phyloP scores from a whole-genome alignment of 371 early-diverging fungal genomes.

The Circinella minor region DNA sequence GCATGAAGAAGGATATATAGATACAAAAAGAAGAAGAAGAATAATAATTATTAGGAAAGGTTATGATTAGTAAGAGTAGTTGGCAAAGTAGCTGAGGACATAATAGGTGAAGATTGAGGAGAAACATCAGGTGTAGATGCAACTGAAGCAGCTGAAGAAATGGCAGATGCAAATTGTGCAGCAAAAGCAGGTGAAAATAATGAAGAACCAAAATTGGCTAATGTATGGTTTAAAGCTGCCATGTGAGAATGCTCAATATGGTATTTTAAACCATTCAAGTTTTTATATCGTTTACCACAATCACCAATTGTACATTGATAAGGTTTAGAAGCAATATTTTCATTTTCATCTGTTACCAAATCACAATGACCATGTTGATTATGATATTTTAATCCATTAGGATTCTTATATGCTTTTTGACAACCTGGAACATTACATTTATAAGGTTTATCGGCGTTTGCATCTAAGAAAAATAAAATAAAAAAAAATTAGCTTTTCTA shows the following conservation, averaged over 20 bases:
- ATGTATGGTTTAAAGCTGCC: slow-evolving; percentile 52
- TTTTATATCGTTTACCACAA: slow-evolving; percentile 61
- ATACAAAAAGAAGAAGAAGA: not conserved
- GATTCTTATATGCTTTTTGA: slow-evolving; percentile 97
- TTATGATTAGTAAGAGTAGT: not conserved
- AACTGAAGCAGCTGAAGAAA: slow-evolving; percentile 13
- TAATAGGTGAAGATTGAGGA: slow-evolving; percentile 22
- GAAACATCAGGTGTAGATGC: slow-evolving; percentile 19
- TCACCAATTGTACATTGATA: slow-evolving; percentile 60
- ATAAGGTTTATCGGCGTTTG: slow-evolving; percentile 74
- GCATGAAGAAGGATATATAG: slow-evolving; percentile 9
- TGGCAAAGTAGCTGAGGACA: slow-evolving; percentile 23
- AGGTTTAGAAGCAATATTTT: slow-evolving; percentile 73
- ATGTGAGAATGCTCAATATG: slow-evolving; percentile 91
- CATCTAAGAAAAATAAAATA: slow-evolving; percentile 22
- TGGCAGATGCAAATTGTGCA: slow-evolving; percentile 16
- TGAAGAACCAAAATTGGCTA: slow-evolving; percentile 49
- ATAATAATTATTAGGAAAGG: slow-evolving; percentile 20
- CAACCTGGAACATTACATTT: slow-evolving; percentile 91
- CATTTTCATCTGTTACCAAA: slow-evolving; percentile 47
- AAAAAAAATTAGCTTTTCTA: not conserved
- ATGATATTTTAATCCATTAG: slow-evolving; percentile 98
- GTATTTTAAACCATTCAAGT: slow-evolving; percentile 97
- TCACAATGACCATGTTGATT: slow-evolving; percentile 84
- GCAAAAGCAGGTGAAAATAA: slow-evolving; percentile 32